These are phyloP conservation scores for Candida nitratophila DNA, from an alignment of 805 yeast species.

Conservation along the genomic window DNA sequence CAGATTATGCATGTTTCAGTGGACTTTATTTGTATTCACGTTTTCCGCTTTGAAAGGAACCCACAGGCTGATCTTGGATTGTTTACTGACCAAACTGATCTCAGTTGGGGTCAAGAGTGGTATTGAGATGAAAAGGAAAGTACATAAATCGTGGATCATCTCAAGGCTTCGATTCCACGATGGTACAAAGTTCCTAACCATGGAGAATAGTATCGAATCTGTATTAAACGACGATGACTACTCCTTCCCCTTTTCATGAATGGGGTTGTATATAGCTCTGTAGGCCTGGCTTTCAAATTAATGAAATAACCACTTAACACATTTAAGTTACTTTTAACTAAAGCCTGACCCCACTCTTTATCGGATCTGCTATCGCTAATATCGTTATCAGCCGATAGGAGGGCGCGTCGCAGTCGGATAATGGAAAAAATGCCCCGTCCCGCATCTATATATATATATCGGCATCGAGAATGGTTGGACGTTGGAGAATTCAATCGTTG, in stretches of 20 bases:
- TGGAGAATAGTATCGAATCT: background rate
- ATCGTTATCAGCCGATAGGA: no score
- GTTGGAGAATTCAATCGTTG: no score
- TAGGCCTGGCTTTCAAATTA: no score
- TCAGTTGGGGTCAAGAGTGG: conserved; percentile 22
- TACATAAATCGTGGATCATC: conserved; percentile 20
- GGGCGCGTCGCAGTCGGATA: no score
- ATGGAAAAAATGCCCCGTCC: no score
- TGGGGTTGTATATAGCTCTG: no score
- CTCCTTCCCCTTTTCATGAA: background rate
- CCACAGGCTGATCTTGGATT: conserved; percentile 21
- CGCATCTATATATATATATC: no score
- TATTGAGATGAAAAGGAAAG: conserved; percentile 13
- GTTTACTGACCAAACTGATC: conserved; percentile 16
- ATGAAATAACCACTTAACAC: no score
- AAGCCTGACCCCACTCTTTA: no score
- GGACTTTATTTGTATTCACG: conserved; percentile 20
- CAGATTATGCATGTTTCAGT: conserved; percentile 24
- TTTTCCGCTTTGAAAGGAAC: conserved; percentile 17
- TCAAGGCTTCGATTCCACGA: conserved; percentile 11
- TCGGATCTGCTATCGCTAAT: no score
- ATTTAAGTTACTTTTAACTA: no score
- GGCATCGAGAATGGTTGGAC: no score
- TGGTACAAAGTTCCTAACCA: background rate
- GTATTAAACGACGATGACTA: background rate